Conservation (phyloP, 805 yeast species). For the Sungouiella thailandica region DNA sequence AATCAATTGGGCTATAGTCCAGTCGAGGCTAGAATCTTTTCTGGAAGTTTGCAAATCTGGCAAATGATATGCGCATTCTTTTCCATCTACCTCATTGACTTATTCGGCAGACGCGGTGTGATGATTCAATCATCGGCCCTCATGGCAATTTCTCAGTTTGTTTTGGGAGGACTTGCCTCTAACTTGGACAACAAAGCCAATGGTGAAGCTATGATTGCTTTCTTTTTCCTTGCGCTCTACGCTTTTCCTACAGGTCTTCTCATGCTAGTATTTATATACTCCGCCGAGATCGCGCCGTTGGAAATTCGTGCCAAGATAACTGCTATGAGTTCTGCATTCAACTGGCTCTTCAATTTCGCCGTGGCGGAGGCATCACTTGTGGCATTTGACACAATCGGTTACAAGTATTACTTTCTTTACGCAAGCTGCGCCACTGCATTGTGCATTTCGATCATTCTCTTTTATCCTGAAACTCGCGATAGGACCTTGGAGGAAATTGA, state of each 20-base stretch:
- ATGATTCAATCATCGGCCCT: constrained; percentile 57
- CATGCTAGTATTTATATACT: constrained; percentile 58
- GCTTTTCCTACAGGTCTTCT: constrained; percentile 53
- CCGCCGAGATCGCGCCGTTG: constrained; percentile 60
- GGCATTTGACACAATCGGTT: constrained; percentile 12
- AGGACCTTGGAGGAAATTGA: constrained; percentile 71
- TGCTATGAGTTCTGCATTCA: constrained; percentile 51
- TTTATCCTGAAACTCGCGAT: constrained; percentile 70
- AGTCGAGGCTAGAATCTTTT: constrained; percentile 56
- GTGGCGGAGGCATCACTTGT: constrained; percentile 33
- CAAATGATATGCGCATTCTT: constrained; percentile 57
- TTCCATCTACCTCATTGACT: constrained; percentile 54
- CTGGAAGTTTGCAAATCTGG: constrained; percentile 42
- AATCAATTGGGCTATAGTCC: constrained; percentile 47
- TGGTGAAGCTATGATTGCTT: not conserved
- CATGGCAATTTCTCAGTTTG: constrained; percentile 18
- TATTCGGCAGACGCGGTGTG: constrained; percentile 51
- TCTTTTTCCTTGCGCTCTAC: not conserved
- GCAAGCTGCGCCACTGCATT: constrained; percentile 40
- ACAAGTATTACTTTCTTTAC: constrained; percentile 42
- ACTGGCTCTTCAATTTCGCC: constrained; percentile 58
- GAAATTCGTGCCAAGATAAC: constrained; percentile 61
- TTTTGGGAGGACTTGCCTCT: constrained; percentile 55
- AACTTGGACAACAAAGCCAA: constrained; percentile 31
- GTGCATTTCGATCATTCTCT: constrained; percentile 52